Conservation (phyloP, 225 moss, liverwort and hornwort genomes). For the Anthoceros angustus region DNA sequence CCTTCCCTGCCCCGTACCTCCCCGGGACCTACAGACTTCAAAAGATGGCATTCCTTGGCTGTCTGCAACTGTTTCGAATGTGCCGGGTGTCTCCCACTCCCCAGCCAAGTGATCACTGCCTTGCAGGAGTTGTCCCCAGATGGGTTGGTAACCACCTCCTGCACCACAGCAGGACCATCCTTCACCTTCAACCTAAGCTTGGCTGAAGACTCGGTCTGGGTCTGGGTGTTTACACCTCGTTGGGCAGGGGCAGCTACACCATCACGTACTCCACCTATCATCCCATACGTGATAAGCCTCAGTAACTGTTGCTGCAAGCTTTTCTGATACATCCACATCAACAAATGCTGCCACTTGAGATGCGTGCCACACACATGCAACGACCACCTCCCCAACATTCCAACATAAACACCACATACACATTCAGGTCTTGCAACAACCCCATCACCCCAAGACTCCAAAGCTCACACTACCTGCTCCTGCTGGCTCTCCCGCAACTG, state of each 20-base stretch:
- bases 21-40: background rate
- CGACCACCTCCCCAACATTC: background rate
- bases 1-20: background rate
- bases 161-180: background rate
- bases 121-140: background rate
- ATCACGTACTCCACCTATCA: constrained; percentile 1
- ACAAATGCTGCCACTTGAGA: background rate
- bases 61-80: background rate
- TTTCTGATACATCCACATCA: background rate
- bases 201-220: background rate
- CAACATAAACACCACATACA: background rate
- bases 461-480: constrained; percentile 1
- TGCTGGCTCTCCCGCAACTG: constrained; percentile 2
- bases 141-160: background rate
- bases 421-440: background rate
- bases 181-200: background rate
- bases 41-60: background rate
- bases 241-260: background rate
- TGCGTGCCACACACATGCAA: background rate
- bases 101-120: background rate
- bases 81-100: background rate
- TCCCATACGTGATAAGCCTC: constrained; percentile 4
- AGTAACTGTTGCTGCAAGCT: constrained; percentile 4
- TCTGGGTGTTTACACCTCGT: background rate
- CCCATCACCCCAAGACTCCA: background rate